Evolutionary conservation across 805 yeast genomes (phyloP), one percentile per base, ranked within the genome.

Genomic region (Wickerhamomyces kurtzmanii): DNA sequence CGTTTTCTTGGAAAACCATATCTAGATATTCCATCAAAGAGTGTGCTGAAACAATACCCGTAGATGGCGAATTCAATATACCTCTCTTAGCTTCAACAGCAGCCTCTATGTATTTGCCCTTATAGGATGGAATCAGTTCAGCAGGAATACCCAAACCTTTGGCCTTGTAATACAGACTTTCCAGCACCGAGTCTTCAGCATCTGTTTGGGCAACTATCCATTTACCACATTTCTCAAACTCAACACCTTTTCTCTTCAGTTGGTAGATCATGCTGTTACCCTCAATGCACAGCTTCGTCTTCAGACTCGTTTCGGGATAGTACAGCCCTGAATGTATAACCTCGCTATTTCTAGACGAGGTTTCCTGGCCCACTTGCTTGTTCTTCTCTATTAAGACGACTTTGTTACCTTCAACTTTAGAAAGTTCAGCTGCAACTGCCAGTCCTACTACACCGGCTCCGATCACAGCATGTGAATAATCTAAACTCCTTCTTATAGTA

Each of bases 271-370:
- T 52, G 10, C 71, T 51, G 41, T 81, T 85, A 0, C 96, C 96
- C 21, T 67, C 63, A 19, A 86, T 59, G 43, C 96, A 87, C 17
- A 86, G 53, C 38, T 60, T 53, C 1, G 83, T 71, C 45, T 83
- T 79, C 30, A 87, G 57, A 3, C 80, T 65, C 32, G 70, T 68
- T 8, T 59, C 54, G 0, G 94, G 93, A 43, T 82, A 80, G 48
- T 87, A 87, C 6, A 86, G 43, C 0, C 95, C 96, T 0, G 94
- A 94, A 53, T 86, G 96, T 15, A 86, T 78, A 15, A 87, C 96
- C 45, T 87, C 96, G 2, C 94, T 81, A 57, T 86, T 86, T 29
- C 96, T 60, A n/a, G 89, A 68, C 5, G 93, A 78, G 0, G 94
- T 84, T 42, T 86, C 96, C 39, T 69, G 66, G 2, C 95, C 96